Base-by-base conservation (phyloP, 352 stramenopile genomes). In the Phytopythium ostracodes region DNA sequence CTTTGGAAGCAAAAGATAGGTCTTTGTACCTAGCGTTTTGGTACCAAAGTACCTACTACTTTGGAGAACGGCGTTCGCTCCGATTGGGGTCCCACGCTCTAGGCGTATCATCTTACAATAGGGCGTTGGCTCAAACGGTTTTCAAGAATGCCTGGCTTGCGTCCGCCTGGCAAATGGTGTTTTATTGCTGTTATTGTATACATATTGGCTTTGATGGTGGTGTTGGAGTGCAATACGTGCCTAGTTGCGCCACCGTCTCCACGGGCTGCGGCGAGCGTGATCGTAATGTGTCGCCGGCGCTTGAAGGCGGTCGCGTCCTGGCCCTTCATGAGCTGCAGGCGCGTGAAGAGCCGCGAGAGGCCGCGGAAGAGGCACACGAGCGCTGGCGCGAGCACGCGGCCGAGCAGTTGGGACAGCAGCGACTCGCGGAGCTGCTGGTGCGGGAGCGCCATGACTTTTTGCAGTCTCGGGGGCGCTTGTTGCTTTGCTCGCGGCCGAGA, bases 281-380 rank as follows among this genome's bases (percentile, higher is more conserved):
- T 52, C 12, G 47, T 54, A n/a, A 54, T 36, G 25, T 35, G 24
- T 36, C 15, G 47, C 25, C 25, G 47, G 47, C 47, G 47, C 47
- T 38, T 29, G 47, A 54, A 54, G 25, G 47, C 47, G 24, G 15
- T 12, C 25, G 47, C 27, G 47, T 54, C 47, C 47, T 54, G 25
- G 47, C 24, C 47, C 47, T 54, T 38, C 47, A 38, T 54, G 47
- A 54, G 47, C 47, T 54, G 47, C 25, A 54, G 47, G 15, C 47
- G 47, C 25, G 25, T 31, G 27, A 24, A 54, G 47, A 54, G 47
- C 14, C 15, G 24, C 17, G 27, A 2, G 25, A 54, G 47, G 47
- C 14, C n/a, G 7, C 25, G 47, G 27, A 54, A 35, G 47, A 35
- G 38, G 47, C 25, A 14, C 27, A 20, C 14, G 47, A 54, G 11